phyloP scores from a whole-genome alignment of 306 rosid genomes.

The Ceratonia siliqua region DNA sequence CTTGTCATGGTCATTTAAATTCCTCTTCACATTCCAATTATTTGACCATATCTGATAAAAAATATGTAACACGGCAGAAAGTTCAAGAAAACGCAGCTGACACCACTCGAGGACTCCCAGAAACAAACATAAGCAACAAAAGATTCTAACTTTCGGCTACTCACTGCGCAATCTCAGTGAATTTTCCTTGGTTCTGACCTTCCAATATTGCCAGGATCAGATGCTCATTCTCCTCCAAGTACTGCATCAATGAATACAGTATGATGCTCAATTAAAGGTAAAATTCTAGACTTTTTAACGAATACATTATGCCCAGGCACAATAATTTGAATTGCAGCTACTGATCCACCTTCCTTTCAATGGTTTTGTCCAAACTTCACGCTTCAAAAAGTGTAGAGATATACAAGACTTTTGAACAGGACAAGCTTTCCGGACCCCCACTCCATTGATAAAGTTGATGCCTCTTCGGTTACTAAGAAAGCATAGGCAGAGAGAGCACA shows the following conservation, averaged over 20 bases:
- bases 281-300: slow-evolving; percentile 18
- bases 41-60: neutral
- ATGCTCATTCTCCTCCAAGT: slow-evolving; percentile 58
- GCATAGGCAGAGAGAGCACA: too few relatives aligned
- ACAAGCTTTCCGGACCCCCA: neutral
- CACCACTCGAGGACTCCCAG: neutral
- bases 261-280: neutral
- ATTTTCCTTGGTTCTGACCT: slow-evolving; percentile 45
- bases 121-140: slow-evolving; percentile 31
- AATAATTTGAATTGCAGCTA: neutral
- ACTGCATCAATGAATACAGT: slow-evolving; percentile 52
- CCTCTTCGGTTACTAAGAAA: too few relatives aligned
- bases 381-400: neutral
- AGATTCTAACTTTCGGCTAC: slow-evolving; percentile 18
- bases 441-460: neutral
- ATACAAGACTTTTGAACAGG: neutral
- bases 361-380: neutral
- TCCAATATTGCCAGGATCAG: slow-evolving; percentile 53
- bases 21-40: neutral
- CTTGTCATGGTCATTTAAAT: neutral
- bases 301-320: neutral
- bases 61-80: neutral
- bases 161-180: slow-evolving; percentile 43
- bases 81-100: neutral
- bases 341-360: neutral